Conservation (phyloP, 2,329 filamentous ascomycete species). For the Colletotrichum sp. region DNA sequence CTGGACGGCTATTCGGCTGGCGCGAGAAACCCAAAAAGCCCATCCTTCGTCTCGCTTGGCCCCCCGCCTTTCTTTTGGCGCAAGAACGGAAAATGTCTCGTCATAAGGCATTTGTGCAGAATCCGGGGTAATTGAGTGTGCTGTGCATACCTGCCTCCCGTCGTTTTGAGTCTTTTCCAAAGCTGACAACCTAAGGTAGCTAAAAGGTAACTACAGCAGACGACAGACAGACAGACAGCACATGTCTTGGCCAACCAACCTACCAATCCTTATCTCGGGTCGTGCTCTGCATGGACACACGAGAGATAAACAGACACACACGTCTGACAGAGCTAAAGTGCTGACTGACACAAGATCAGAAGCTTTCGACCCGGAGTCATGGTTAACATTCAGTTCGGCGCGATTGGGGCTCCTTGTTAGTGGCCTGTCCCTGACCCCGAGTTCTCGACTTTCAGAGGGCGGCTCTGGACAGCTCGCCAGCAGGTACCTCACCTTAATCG, state of each 20-base stretch:
- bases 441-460: neutral
- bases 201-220: neutral
- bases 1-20: conserved; percentile 39
- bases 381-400: neutral
- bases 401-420: neutral
- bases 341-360: neutral
- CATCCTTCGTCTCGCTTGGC: conserved; percentile 37
- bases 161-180: neutral
- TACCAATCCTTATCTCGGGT: neutral
- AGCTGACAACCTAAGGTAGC: neutral
- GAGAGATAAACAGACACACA: neutral
- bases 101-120: conserved; percentile 10
- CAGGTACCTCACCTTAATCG: neutral
- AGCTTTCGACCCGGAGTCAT: neutral
- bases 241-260: neutral
- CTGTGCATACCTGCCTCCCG: neutral
- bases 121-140: conserved; percentile 5
- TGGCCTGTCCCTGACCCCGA: neutral
- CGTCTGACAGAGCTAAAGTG: neutral
- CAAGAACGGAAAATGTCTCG: neutral
- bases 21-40: conserved; percentile 32
- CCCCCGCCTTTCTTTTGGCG: neutral
- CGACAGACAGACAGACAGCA: neutral
- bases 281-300: neutral
- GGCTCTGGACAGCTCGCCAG: neutral